phyloP scores from a whole-genome alignment of 2,329 filamentous ascomycete species.

The Verticillium alfalfae region DNA sequence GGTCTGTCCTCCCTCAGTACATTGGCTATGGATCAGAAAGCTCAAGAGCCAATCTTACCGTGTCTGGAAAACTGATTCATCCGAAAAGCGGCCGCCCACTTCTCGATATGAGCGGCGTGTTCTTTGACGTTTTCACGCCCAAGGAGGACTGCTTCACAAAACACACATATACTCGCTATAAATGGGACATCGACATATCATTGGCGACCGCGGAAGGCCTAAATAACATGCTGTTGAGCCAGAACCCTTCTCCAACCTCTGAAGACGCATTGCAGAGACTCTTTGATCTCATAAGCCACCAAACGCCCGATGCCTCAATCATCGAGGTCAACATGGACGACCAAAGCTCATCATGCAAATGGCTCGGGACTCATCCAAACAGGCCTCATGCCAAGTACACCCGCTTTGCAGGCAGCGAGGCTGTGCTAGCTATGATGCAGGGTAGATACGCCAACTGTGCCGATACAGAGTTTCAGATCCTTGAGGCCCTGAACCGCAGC shows the following conservation, averaged over 20 bases:
- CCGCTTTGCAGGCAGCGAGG: not conserved
- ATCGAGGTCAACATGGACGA: not conserved
- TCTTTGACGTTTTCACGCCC: not conserved
- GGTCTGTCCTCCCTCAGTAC: not conserved
- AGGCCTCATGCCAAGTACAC: not conserved
- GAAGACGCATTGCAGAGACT: not conserved
- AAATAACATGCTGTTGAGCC: not conserved
- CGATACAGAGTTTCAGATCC: not conserved
- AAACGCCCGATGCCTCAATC: not conserved
- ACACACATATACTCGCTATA: not conserved
- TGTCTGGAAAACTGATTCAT: not conserved
- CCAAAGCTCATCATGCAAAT: not conserved
- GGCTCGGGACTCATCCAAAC: not conserved
- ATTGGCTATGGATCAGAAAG: not conserved
- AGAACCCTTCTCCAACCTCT: not conserved
- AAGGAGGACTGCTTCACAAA: not conserved
- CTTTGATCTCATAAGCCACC: not conserved
- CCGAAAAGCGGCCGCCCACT: not conserved
- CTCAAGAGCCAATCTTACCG: not conserved
- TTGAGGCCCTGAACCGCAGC: not conserved
- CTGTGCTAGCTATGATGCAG: not conserved
- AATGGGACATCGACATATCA: not conserved
- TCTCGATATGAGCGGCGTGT: not conserved
- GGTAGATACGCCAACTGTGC: not conserved
- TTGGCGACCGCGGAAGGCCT: not conserved